These are phyloP conservation scores for Pseudogymnoascus sp. DNA, from an alignment of 2,329 filamentous ascomycete genomes.

Conservation along the genomic window DNA sequence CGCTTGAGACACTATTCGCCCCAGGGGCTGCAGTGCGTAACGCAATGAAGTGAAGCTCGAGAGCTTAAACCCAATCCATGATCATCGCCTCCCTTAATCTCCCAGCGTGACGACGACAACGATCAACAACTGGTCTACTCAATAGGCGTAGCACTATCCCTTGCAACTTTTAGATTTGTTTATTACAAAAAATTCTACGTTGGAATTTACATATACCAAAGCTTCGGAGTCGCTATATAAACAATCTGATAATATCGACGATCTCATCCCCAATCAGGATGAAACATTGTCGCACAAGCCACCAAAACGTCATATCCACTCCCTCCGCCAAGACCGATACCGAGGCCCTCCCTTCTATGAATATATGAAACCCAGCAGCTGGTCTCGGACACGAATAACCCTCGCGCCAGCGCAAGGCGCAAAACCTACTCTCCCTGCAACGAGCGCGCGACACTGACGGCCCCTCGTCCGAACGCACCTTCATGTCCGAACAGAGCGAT, in stretches of 20 bases:
- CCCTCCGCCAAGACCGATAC: background rate
- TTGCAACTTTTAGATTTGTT: background rate
- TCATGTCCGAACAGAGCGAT: conserved; percentile 6
- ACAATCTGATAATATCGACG: conserved; percentile 4
- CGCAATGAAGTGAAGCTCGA: background rate
- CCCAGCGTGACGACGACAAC: background rate
- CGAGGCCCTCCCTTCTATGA: background rate
- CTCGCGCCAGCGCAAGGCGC: conserved; percentile 3
- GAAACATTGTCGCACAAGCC: background rate
- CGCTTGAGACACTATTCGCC: background rate
- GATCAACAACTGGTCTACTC: conserved; percentile 6
- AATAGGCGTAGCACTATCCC: background rate
- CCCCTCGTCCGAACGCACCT: background rate
- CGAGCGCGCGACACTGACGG: background rate
- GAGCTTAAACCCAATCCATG: conserved; percentile 7
- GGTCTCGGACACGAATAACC: background rate
- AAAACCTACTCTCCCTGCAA: background rate
- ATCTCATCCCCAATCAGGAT: background rate
- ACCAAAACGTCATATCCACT: conserved; percentile 5
- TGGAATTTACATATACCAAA: background rate
- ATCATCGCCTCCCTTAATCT: conserved; percentile 10
- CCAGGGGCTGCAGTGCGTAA: background rate
- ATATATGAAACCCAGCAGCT: background rate
- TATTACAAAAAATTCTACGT: background rate
- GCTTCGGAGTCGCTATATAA: background rate